These are phyloP conservation scores for Sporothrix curviconia DNA, from an alignment of 2,329 filamentous ascomycete genomes.

Conservation along the genomic window DNA sequence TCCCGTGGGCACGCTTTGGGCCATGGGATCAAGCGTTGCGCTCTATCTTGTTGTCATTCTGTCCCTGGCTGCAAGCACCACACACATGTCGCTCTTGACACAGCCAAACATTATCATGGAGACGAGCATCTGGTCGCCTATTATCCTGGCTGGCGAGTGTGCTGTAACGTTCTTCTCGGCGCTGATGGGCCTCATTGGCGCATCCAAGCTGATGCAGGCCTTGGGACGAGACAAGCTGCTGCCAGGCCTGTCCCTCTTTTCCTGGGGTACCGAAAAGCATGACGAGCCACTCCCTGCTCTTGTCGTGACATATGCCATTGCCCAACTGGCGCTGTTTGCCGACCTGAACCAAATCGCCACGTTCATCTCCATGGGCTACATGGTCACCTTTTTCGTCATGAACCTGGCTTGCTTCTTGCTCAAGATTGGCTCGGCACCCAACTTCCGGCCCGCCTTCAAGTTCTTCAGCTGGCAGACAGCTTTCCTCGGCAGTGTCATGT, in stretches of 20 bases:
- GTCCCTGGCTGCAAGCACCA: slow-evolving; percentile 70
- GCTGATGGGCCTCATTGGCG: slow-evolving; percentile 79
- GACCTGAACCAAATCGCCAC: slow-evolving; percentile 85
- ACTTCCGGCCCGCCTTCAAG: slow-evolving; percentile 81
- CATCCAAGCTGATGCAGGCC: slow-evolving; percentile 78
- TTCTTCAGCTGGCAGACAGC: slow-evolving; percentile 87
- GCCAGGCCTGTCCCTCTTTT: slow-evolving; percentile 68
- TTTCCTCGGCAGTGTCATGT: slow-evolving; percentile 64
- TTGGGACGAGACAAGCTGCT: slow-evolving; percentile 72
- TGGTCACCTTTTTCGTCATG: slow-evolving; percentile 81
- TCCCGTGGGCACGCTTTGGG: slow-evolving; percentile 74
- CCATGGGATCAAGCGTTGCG: slow-evolving; percentile 67
- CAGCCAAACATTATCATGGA: slow-evolving; percentile 76
- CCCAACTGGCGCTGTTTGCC: slow-evolving; percentile 73
- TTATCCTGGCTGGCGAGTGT: slow-evolving; percentile 76
- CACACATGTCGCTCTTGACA: slow-evolving; percentile 63
- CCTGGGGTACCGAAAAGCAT: slow-evolving; percentile 61
- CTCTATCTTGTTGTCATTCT: slow-evolving; percentile 71
- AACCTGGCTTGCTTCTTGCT: slow-evolving; percentile 82
- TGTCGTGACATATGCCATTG: slow-evolving; percentile 65
- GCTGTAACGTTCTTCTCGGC: slow-evolving; percentile 79
- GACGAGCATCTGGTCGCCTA: slow-evolving; percentile 65
- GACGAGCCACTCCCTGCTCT: slow-evolving; percentile 76
- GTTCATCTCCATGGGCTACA: slow-evolving; percentile 83
- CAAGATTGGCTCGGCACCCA: slow-evolving; percentile 80